A percentile compares a stretch with the other conserved stretches of the same genome.
Evolutionary conservation across 805 yeast species (phyloP).

Genomic region (Saccharomyces eubayanus): DNA sequence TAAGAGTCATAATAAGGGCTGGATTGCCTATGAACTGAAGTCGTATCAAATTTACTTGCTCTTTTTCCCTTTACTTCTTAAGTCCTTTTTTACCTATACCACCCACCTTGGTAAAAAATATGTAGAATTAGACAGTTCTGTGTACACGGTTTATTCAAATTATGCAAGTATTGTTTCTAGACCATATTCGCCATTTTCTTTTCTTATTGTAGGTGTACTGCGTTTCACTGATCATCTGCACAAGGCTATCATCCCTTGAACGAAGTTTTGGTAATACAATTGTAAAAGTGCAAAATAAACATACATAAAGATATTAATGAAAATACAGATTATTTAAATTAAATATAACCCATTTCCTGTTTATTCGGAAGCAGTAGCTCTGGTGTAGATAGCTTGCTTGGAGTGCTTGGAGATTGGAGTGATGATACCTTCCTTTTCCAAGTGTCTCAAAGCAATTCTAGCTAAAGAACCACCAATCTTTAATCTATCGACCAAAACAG

Average conservation of each 20-base stretch:
- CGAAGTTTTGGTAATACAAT: not conserved
- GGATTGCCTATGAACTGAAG: not conserved
- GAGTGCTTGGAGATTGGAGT: constrained; percentile 91
- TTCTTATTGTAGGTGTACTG: too few relatives aligned
- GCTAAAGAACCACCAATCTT: constrained; percentile 99
- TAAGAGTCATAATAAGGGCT: not conserved
- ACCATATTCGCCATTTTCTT: too few relatives aligned
- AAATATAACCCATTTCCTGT: constrained; percentile 5
- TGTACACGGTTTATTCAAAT: not conserved
- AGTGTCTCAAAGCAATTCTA: constrained; percentile 93
- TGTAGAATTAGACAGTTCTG: not conserved
- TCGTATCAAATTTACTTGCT: not conserved
- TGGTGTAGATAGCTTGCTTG: constrained; percentile 92
- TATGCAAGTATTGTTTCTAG: not conserved
- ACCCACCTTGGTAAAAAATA: not conserved
- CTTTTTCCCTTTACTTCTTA: not conserved
- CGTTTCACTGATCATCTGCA: too few relatives aligned
- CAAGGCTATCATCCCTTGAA: not conserved
- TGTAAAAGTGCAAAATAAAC: not conserved
- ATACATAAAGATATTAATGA: not conserved
- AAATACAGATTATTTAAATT: not conserved
- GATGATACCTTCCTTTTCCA: constrained; percentile 91
- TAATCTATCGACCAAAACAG: constrained; percentile 97
- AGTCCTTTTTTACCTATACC: not conserved
- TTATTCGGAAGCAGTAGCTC: constrained; percentile 62